Conservation (phyloP, 257 asterid species). For the Echites panduratus region DNA sequence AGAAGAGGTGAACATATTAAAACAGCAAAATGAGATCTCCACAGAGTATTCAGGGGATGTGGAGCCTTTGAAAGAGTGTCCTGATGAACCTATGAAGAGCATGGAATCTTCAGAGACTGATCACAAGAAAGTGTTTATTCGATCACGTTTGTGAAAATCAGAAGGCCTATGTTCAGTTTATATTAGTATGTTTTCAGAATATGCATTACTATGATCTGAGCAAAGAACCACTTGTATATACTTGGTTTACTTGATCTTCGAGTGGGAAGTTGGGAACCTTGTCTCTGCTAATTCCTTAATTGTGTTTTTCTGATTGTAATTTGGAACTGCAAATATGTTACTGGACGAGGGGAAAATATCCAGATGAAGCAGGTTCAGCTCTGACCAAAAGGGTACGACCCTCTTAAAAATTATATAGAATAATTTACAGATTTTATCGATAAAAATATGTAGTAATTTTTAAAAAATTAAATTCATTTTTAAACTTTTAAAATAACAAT, state of each 20-base stretch:
- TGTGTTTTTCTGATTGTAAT: no score
- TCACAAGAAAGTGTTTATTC: conserved; percentile 48
- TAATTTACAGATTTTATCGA: no score
- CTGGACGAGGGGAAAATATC: no score
- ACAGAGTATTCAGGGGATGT: conserved; percentile 21
- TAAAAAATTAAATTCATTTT: no score
- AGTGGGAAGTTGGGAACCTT: not conserved
- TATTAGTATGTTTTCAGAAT: not conserved
- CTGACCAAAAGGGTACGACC: no score
- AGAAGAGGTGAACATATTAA: conserved; percentile 29
- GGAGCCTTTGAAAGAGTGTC: conserved; percentile 28
- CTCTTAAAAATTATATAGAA: no score
- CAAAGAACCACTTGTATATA: not conserved
- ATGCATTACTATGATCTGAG: not conserved
- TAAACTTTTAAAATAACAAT: no score
- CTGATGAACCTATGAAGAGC: conserved; percentile 39
- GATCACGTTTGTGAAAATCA: conserved; percentile 49
- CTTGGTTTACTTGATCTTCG: not conserved
- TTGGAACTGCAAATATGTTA: not conserved
- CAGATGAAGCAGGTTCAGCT: no score
- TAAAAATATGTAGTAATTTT: no score
- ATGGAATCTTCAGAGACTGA: conserved; percentile 22
- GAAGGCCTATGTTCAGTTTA: not conserved
- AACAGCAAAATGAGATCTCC: conserved; percentile 26
- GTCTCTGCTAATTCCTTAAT: not conserved